Evolutionary conservation across 1,139 yeast genomes (phyloP).

Genomic region (Zygosaccharomyces sapae): DNA sequence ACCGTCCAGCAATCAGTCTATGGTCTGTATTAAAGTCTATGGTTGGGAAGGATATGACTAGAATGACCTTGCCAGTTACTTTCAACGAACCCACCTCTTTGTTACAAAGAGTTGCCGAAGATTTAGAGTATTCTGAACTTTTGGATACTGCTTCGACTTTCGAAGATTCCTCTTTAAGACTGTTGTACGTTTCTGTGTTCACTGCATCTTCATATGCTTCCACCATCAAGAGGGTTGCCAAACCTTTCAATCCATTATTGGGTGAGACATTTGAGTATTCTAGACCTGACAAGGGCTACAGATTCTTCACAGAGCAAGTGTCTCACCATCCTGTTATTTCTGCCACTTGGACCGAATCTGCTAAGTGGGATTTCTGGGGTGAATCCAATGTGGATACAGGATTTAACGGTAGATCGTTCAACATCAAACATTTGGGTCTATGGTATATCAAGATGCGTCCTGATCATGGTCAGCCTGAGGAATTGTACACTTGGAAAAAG

Average conservation of each 20-base stretch:
- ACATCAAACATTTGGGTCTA: conserved; percentile 85
- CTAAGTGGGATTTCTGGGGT: conserved; percentile 93
- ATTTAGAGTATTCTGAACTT: conserved; percentile 78
- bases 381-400: conserved; percentile 87
- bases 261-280: conserved; percentile 94
- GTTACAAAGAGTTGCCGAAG: conserved; percentile 91
- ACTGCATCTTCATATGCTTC: conserved; percentile 95
- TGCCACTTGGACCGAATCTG: conserved; percentile 82
- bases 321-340: conserved; percentile 97
- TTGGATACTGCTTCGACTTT: conserved; percentile 70
- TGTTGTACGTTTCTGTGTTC: conserved; percentile 86
- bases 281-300: conserved; percentile 78
- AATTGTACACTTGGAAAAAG: conserved; percentile 86
- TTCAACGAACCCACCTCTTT: conserved; percentile 94
- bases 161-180: conserved; percentile 75
- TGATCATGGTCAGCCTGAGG: conserved; percentile 55
- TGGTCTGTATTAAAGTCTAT: conserved; percentile 94
- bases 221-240: conserved; percentile 87
- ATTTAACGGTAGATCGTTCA: conserved; percentile 89
- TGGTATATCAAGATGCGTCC: conserved; percentile 87
- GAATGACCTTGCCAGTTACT: conserved; percentile 91
- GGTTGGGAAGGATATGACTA: conserved; percentile 97
- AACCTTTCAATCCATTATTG: conserved; percentile 90
- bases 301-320: conserved; percentile 88
- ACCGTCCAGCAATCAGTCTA: conserved; percentile 82